Base-by-base conservation (phyloP, 1,284 basidiomycete species). In the Leccinum pachyderme region DNA sequence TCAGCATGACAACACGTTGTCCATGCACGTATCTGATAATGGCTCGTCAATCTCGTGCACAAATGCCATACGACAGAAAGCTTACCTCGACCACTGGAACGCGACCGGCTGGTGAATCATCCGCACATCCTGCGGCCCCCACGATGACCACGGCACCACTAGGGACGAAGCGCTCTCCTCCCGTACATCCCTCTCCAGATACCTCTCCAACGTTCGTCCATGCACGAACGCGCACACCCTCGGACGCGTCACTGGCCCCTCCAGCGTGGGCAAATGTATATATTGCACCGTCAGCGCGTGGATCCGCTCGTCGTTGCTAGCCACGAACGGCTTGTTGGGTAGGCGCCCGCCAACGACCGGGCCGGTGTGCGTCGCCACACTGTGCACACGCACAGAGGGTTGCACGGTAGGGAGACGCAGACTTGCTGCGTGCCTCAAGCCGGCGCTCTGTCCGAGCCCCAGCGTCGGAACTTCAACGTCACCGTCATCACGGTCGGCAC, bases 11-110 rank as follows among this genome's bases (percentile, higher is more conserved):
- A 11, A 78, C 65, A 3, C 78, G 73, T 43, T 72, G 62, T 3
- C 79, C 80, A 18, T 81, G 77, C 0, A 78, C 75, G 39, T 80
- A 80, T 52, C 78, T 80, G 51, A 39, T 22, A 12, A 39, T 6
- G 4, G 15, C 6, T 2, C 25, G 8, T 44, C 43, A 8, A 27
- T 11, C n/a, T 28, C 15, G 24, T 6, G 6, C 44, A 39, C 2
- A 46, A 46, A 28, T 6, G 44, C 18, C 18, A 46, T 9, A n/a
- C 13, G 27, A 46, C 9, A 24, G n/a, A 7, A 35, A 7, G 59
- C 68, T 12, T 48, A 76, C 75, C 78, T 67, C 43, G 76, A 54
- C 78, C 77, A 78, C 28, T 72, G 65, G 52, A 72, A 73, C 22
- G 59, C 53, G 3, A 53, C 56, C 13, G 59, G 35, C 9, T 67